Conservation (phyloP, 306 rosid genomes). For the Glycyrrhiza uralensis region DNA sequence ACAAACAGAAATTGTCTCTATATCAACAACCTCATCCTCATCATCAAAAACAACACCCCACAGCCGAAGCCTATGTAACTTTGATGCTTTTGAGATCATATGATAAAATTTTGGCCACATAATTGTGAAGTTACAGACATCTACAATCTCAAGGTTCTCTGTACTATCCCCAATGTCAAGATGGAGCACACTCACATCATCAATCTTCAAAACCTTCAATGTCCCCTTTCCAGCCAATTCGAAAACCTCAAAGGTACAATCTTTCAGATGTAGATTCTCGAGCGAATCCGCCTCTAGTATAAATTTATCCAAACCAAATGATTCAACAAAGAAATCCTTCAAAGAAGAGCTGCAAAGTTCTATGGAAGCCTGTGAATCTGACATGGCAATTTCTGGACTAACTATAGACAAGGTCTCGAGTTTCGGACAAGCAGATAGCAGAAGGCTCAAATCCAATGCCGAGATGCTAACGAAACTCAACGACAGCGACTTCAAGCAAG, state of each 20-base stretch:
- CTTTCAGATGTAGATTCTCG: slow-evolving; percentile 56
- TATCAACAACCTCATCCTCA: slow-evolving; percentile 65
- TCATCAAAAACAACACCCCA: slow-evolving; percentile 70
- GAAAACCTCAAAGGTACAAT: slow-evolving; percentile 53
- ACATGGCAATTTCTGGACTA: slow-evolving; percentile 55
- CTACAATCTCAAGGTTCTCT: slow-evolving; percentile 73
- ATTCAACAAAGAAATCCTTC: slow-evolving; percentile 56
- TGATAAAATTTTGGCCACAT: slow-evolving; percentile 74
- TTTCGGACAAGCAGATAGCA: slow-evolving; percentile 60
- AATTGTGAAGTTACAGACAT: slow-evolving; percentile 66
- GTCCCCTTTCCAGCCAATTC: slow-evolving; percentile 62
- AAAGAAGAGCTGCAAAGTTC: slow-evolving; percentile 56
- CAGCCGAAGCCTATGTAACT: slow-evolving; percentile 53
- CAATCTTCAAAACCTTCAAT: slow-evolving; percentile 56
- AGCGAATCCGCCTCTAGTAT: slow-evolving; percentile 51
- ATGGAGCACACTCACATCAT: slow-evolving; percentile 64
- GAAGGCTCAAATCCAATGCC: slow-evolving; percentile 66
- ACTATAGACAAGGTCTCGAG: slow-evolving; percentile 53
- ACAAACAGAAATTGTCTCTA: slow-evolving; percentile 58
- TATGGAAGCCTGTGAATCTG: slow-evolving; percentile 51
- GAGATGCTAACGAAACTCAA: slow-evolving; percentile 55
- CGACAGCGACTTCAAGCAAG: slow-evolving; percentile 57
- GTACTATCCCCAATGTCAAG: slow-evolving; percentile 67
- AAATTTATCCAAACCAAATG: slow-evolving; percentile 50
- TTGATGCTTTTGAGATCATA: slow-evolving; percentile 69